These are phyloP conservation scores for Basipetospora chlamydospora DNA, from an alignment of 2,329 filamentous ascomycete species.

Conservation along the genomic window DNA sequence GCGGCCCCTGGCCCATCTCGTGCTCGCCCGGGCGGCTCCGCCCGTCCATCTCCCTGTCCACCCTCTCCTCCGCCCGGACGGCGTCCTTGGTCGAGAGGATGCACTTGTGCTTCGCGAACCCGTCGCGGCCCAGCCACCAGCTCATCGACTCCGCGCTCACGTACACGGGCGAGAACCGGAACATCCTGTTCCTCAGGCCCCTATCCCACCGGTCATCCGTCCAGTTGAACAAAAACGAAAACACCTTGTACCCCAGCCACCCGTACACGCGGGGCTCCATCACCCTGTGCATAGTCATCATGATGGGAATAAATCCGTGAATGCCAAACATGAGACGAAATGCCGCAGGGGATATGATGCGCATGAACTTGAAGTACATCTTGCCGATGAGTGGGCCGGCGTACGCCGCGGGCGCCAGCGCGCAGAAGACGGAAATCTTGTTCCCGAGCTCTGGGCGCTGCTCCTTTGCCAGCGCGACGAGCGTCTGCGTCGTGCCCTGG, in stretches of 20 bases:
- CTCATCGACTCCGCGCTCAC: slow-evolving; percentile 82
- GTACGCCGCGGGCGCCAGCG: slow-evolving; percentile 79
- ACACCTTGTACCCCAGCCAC: slow-evolving; percentile 73
- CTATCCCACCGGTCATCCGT: slow-evolving; percentile 73
- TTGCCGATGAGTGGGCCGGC: slow-evolving; percentile 75
- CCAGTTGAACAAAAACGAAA: slow-evolving; percentile 84
- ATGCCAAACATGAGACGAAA: slow-evolving; percentile 82
- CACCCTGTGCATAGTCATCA: slow-evolving; percentile 68
- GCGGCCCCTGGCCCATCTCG: slow-evolving; percentile 4
- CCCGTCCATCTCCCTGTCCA: slow-evolving; percentile 11
- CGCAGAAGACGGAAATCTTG: slow-evolving; percentile 79
- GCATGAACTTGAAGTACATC: slow-evolving; percentile 87
- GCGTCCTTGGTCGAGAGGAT: slow-evolving; percentile 69
- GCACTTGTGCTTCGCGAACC: slow-evolving; percentile 67
- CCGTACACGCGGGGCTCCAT: slow-evolving; percentile 59
- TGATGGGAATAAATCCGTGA: slow-evolving; percentile 83
- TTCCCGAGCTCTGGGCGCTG: slow-evolving; percentile 74
- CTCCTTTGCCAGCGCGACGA: slow-evolving; percentile 79
- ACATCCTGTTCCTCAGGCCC: slow-evolving; percentile 64
- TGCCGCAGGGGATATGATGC: slow-evolving; percentile 56
- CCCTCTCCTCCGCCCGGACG: slow-evolving; percentile 45
- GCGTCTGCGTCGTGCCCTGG: slow-evolving; percentile 79
- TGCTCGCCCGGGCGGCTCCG: slow-evolving; percentile 8
- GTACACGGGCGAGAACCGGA: slow-evolving; percentile 85
- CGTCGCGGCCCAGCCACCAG: slow-evolving; percentile 86